These are phyloP conservation scores for Celoporthe dispersa DNA, from an alignment of 2,329 filamentous ascomycete genomes.

Conservation along the genomic window DNA sequence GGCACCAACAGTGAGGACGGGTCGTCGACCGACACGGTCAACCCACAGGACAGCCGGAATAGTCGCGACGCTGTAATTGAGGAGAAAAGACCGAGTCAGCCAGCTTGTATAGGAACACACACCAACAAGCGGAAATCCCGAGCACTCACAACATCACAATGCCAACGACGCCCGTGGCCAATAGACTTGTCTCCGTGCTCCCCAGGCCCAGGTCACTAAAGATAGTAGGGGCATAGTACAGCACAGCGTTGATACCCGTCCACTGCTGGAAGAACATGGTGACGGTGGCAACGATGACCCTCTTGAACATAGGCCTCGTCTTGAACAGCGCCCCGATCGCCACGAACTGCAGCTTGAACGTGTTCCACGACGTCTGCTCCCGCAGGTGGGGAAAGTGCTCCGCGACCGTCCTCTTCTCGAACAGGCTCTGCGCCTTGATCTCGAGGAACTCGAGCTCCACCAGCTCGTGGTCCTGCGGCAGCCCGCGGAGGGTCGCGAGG, in stretches of 20 bases:
- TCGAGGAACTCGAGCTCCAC: conserved; percentile 80
- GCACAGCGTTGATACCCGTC: conserved; percentile 44
- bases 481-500: conserved; percentile 66
- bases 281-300: conserved; percentile 65
- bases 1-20: conserved; percentile 65
- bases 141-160: conserved; percentile 63
- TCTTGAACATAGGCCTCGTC: conserved; percentile 67
- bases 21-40: conserved; percentile 66
- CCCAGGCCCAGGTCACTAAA: conserved; percentile 68
- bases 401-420: conserved; percentile 72
- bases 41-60: conserved; percentile 70
- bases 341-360: conserved; percentile 71
- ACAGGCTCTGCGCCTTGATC: conserved; percentile 78
- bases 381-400: conserved; percentile 70
- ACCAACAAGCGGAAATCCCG: background rate
- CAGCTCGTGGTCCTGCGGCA: conserved; percentile 66
- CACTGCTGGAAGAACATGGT: conserved; percentile 65
- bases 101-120: background rate
- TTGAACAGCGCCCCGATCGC: conserved; percentile 68
- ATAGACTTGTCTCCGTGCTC: conserved; percentile 55
- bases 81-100: background rate
- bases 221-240: conserved; percentile 74
- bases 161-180: conserved; percentile 74
- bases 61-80: conserved; percentile 52
- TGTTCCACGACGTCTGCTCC: conserved; percentile 64